These are phyloP conservation scores for Nyssa sinensis DNA, from an alignment of 148 eudicot genomes.

Conservation along the genomic window DNA sequence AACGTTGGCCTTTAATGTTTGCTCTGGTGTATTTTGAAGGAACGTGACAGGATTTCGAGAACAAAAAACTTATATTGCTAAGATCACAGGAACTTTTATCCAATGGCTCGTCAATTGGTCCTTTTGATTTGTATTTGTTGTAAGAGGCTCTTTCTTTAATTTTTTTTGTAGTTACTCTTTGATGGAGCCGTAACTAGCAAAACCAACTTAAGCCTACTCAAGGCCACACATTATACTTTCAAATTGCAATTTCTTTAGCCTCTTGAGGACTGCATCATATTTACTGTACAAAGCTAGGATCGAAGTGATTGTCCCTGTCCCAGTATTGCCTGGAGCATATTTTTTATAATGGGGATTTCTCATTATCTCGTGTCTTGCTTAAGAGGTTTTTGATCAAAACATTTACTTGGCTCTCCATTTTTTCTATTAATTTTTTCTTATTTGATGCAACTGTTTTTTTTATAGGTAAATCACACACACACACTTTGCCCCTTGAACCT, in stretches of 20 bases:
- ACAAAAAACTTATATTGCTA: background rate
- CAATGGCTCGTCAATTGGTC: background rate
- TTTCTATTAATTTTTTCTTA: background rate
- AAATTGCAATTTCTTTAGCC: background rate
- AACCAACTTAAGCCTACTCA: too few relatives aligned
- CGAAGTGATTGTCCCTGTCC: background rate
- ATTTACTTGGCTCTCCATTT: background rate
- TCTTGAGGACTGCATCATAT: background rate
- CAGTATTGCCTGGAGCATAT: background rate
- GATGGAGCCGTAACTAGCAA: background rate
- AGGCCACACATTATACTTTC: background rate
- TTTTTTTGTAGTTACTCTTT: background rate
- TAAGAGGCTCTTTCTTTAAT: slow-evolving; percentile 8
- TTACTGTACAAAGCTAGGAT: background rate
- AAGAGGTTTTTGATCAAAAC: background rate
- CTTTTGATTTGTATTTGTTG: background rate
- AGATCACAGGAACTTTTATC: background rate
- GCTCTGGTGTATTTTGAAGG: background rate
- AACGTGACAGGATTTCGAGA: background rate
- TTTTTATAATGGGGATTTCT: background rate
- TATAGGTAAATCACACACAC: too few relatives aligned
- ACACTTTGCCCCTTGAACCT: too few relatives aligned
- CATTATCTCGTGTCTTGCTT: background rate
- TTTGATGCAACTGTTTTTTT: background rate
- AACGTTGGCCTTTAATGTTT: background rate